Evolutionary conservation across 2,329 filamentous ascomycete species (phyloP), one percentile per base, ranked within the genome.

Genomic region (Metarhizium guizhouense): DNA sequence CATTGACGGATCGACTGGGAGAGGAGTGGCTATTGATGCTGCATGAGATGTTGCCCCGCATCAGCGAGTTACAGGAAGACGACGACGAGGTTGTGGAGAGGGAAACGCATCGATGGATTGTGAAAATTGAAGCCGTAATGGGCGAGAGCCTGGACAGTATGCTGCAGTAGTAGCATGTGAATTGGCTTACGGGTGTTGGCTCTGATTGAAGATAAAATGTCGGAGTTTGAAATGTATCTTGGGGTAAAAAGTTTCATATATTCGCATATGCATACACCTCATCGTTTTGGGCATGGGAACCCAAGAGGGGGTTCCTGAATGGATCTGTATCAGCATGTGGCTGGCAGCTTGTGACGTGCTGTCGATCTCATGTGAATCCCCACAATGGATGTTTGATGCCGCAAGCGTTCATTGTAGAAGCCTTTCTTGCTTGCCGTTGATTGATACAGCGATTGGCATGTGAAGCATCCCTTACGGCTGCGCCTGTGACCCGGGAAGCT

Each of bases 11-110:
- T 62, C 78, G 83, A 51, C 73, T 97, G 30, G 92, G 92, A 57
- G 92, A 97, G 69, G 94, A 99, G 67, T 99, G 94, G 94, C 74
- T 99, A 57, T 82, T 85, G 1, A 81, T 95, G 75, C 71, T 97
- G 67, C 90, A 93, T 0, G 94, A 99, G 79, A 97, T 96, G 87
- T 74, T 99, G 68, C 93, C 95, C 20, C 90, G 93, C 61, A 96
- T 99, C 64, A 95, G 90, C 65, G 94, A 99, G 75, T 71, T 96
- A 65, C 87, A 96, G 74, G 94, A 99, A 68, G 94, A 99, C 68
- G 94, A 97, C 62, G 92, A 97, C 67, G 94, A 97, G 74, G 79
- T 81, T 32, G 93, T 99, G 29, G 94, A 99, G 75, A 78, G 84
- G 66, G 92, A 96, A 76, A 93, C 91, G 42, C 82, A 92, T 67